Evolutionary conservation across 1,284 basidiomycete genomes (phyloP), one percentile per base, ranked within the genome.

Genomic region (Malassezia dermatis): DNA sequence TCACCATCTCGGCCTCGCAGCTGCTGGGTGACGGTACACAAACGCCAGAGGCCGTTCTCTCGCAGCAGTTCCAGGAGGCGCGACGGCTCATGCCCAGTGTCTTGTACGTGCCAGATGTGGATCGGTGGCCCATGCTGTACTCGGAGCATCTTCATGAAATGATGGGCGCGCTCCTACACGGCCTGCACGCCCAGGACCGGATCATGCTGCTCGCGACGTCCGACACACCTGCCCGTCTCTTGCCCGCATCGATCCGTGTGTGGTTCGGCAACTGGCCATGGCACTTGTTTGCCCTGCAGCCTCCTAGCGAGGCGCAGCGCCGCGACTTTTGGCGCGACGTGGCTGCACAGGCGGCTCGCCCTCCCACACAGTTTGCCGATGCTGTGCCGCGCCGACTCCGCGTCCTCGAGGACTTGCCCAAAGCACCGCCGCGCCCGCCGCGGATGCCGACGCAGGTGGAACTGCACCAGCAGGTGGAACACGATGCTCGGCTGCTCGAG

Each of bases 31-130:
- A 98, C 75, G 88, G 90, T 0, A 84, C 88, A 0, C 79, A 89
- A 66, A 89, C 89, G 3, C 79, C 84, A 3, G 94, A 99, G 77
- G 87, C 93, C 1, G 84, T 87, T 2, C 84, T 95, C 53, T 88
- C 96, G 1, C 93, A 96, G 66, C 80, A 95, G n/a, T 96, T 98
- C 67, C 82, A 91, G 17, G 94, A 99, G 75, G 94, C 94, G 0
- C 96, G 95, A 75, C 84, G 94, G 27, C 89, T 95, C 73, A 91
- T 95, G 67, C 94, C 94, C 0, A 91, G 89, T 0, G 84, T 98
- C 39, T 81, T 98, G 46, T 98, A 90, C 76, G 89, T 98, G 43
- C 94, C 93, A 0, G 87, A 88, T 0, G 79, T 98, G 1, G 75
- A 83, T 0, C 83, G 86, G 7, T 98, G 93, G 91, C 86, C 86